Conservation (phyloP, 2,329 filamentous ascomycete species). For the Shiraia sp. region DNA sequence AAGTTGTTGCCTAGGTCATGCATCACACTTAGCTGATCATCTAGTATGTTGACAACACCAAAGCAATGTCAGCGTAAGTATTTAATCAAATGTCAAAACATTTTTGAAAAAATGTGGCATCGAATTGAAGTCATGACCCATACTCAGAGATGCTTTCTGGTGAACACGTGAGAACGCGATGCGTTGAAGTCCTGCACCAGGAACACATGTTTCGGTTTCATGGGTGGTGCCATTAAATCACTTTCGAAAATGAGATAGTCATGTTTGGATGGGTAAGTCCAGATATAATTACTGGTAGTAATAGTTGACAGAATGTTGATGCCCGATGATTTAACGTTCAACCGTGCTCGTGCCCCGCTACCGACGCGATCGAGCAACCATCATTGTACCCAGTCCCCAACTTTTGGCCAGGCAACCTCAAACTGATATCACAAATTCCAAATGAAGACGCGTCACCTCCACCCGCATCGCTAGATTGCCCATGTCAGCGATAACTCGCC, state of each 20-base stretch:
- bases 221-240: neutral
- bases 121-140: too few species aligned
- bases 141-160: too few species aligned
- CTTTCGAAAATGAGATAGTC: neutral
- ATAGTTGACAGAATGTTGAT: neutral
- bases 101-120: too few species aligned
- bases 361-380: conserved; percentile 17
- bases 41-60: too few species aligned
- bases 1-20: too few species aligned
- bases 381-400: conserved; percentile 22
- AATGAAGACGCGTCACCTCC: conserved; percentile 34
- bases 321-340: conserved; percentile 1
- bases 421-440: conserved; percentile 17
- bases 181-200: conserved; percentile 8
- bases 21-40: too few species aligned
- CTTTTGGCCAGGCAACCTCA: conserved; percentile 16
- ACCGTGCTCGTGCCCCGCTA: conserved; percentile 28
- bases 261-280: neutral
- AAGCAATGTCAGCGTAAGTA: too few species aligned
- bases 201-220: neutral
- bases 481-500: conserved; percentile 3
- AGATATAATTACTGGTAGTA: neutral
- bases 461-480: conserved; percentile 26
- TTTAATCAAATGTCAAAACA: too few species aligned
- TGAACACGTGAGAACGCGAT: conserved; percentile 32